Evolutionary conservation across 2,329 filamentous ascomycete species (phyloP), one percentile per base, ranked within the genome.

Genomic region (Phaeoacremonium minimum): DNA sequence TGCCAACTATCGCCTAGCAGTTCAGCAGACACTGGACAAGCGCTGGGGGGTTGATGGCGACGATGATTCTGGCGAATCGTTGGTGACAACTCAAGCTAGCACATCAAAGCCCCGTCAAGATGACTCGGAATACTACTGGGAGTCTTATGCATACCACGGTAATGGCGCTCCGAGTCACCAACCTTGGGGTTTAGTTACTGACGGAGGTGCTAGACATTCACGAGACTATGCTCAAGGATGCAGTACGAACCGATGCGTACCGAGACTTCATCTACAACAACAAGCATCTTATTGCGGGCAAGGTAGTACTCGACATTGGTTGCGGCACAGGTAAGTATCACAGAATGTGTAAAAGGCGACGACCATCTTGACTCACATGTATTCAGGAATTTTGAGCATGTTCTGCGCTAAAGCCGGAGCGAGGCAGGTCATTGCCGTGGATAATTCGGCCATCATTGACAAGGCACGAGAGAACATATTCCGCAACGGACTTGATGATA

Each of bases 221-320:
- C 58, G 88, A 95, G 56, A 89, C 85, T 7, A 97, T 97, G 90
- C 75, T 97, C 44, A 95, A 95, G 58, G 90, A 97, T 54, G 72
- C 77, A 0, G 74, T 95, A 28, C 84, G 90, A 35, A 97, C 90
- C 9, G 86, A 95, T 51, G 84, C 87, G 4, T 97, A 97, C 63
- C 81, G 90, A 31, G 89, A 97, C 63, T 95, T 96, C 57, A 89
- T 96, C 52, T 95, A 96, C 65, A 79, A 82, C 47, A 88, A 96
- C 66, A 93, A 95, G 60, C 71, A 87, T 46, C 66, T 93, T 18
- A 91, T 93, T 73, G 88, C 87, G 71, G 85, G 89, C 69, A 90
- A 89, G 75, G 73, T 88, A 49, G 87, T 96, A 11, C 77, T 97
- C 6, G 90, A 97, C 55, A 89, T 96, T 45, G 90, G 90, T 33